Base-by-base conservation (phyloP, 139 green algal genomes). In the Spirogloea muscicola region DNA sequence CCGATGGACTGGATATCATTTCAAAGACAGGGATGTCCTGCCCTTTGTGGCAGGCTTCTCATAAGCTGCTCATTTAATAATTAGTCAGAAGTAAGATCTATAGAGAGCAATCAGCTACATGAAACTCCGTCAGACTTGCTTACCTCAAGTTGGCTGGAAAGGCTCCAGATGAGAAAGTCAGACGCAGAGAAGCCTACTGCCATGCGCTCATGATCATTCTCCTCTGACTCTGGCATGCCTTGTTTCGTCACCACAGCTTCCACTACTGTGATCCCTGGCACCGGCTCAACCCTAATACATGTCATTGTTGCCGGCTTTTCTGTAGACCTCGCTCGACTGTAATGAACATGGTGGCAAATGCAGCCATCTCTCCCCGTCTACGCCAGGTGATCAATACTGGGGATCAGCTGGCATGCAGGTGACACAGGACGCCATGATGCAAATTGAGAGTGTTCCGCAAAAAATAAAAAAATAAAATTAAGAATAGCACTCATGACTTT, bases 161-260 rank as follows among this genome's bases (percentile, higher is more conserved):
- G 13, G 38, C 42, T 77, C 68, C 68, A 77, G 13, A 77, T n/a
- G 13, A 77, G 57, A 77, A 77, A 77, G n/a, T 77, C 68, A 2
- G 55, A 21, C 3, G 58, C 68, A 40, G 68, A 18, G 39, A 77
- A 77, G 9, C 68, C 68, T 10, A 67, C 52, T 10, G 68, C 68
- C 31, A 77, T 25, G 33, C 39, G 31, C 16, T 71, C 66, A 25
- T 58, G 1, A 36, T 29, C 16, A 21, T 76, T 29, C 9, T 0
- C 40, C 55, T 52, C 2, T 42, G 7, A 25, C 34, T 9, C 13
- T 21, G 40, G 5, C 3, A 3, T 29, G 10, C 27, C 43, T n/a
- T n/a, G n/a, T n/a, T n/a, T n/a, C n/a, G n/a, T n/a, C 29, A 37
- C 10, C 46, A 77, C 34, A 33, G n/a, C 33, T 40, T 77, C 68